phyloP scores from a whole-genome alignment of 257 asterid species.

The Vinca minor region DNA sequence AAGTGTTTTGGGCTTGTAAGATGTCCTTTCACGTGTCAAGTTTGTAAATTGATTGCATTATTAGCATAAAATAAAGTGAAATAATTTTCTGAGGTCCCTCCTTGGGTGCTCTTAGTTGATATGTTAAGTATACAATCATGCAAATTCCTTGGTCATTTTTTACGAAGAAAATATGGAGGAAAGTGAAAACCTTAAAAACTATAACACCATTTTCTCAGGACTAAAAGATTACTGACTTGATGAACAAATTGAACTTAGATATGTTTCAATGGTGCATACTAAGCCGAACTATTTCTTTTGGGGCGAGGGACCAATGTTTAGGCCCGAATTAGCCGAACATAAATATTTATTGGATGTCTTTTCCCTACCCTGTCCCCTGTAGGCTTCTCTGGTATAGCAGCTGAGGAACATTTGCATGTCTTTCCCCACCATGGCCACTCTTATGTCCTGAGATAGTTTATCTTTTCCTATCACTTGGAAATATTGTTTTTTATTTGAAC shows the following conservation, averaged over 20 bases:
- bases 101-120: not conserved
- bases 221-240: not conserved
- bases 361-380: too few relatives aligned
- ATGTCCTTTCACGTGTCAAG: not conserved
- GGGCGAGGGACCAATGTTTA: too few relatives aligned
- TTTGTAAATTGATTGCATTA: not conserved
- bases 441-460: not conserved
- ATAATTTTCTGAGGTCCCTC: not conserved
- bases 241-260: not conserved
- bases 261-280: too few relatives aligned
- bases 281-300: too few relatives aligned
- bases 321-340: too few relatives aligned
- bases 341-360: too few relatives aligned
- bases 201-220: not conserved
- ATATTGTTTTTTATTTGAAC: not conserved
- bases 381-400: not conserved
- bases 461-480: not conserved
- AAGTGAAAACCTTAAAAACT: not conserved
- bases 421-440: not conserved
- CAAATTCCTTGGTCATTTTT: not conserved
- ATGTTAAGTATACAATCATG: not conserved
- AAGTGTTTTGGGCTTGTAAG: not conserved
- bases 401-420: not conserved
- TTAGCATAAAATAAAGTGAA: not conserved
- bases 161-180: not conserved